Evolutionary conservation across 2,329 filamentous ascomycete species (phyloP).

Genomic region (Xylariomycetidae sp.): DNA sequence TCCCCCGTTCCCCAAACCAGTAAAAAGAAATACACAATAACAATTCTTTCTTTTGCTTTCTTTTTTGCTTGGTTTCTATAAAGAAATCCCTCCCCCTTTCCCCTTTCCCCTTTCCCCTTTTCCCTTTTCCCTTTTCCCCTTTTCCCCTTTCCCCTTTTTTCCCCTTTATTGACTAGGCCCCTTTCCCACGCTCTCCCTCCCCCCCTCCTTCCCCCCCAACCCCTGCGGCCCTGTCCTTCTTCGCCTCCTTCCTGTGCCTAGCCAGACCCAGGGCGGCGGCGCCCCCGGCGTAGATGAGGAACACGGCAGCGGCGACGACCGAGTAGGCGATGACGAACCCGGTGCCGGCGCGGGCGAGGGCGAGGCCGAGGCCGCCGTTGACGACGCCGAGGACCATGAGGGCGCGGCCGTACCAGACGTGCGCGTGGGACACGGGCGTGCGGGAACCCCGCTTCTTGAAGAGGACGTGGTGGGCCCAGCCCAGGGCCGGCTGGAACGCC

Average conservation of each 20-base stretch:
- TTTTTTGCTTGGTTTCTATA: no score
- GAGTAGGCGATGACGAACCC: conserved; percentile 49
- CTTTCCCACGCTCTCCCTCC: no score
- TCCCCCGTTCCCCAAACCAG: no score
- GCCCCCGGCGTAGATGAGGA: conserved; percentile 34
- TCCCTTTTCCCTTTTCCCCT: neutral
- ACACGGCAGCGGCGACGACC: conserved; percentile 48
- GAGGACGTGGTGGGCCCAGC: conserved; percentile 52
- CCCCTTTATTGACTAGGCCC: neutral
- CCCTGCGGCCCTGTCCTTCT: no score
- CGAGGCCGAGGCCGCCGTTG: conserved; percentile 59
- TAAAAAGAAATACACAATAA: no score
- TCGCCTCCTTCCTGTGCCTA: neutral
- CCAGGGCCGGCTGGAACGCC: conserved; percentile 53
- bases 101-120: no score
- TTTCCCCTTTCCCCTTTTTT: neutral
- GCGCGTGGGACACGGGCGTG: conserved; percentile 47
- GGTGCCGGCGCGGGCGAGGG: conserved; percentile 37
- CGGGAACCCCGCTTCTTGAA: conserved; percentile 45
- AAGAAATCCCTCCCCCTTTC: no score
- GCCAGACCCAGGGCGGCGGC: conserved; percentile 3
- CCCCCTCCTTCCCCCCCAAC: neutral
- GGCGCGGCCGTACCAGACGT: conserved; percentile 59
- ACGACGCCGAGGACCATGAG: conserved; percentile 56
- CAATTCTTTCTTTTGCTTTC: no score